These are phyloP conservation scores for Botryotinia globosa DNA, from an alignment of 2,329 filamentous ascomycete genomes.

Conservation along the genomic window DNA sequence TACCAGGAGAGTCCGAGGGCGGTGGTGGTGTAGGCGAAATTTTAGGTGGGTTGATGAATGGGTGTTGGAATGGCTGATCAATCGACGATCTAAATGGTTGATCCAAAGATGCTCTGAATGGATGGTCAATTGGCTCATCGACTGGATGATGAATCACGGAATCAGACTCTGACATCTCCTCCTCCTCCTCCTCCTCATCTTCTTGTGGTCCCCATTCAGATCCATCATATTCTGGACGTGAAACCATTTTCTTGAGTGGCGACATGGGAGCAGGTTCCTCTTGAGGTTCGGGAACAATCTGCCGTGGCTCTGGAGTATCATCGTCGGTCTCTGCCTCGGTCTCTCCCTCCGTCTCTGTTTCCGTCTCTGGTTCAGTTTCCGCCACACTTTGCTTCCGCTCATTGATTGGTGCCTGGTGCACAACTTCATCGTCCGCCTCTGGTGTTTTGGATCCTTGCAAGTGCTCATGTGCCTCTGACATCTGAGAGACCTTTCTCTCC, in stretches of 20 bases:
- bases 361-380: not conserved
- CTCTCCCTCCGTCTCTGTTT: not conserved
- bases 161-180: conserved; percentile 64
- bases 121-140: conserved; percentile 5
- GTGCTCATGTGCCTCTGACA: conserved; percentile 30
- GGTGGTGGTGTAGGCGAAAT: conserved; percentile 28
- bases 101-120: conserved; percentile 10
- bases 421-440: conserved; percentile 1
- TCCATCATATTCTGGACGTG: conserved; percentile 63
- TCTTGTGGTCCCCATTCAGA: conserved; percentile 57
- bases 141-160: conserved; percentile 76
- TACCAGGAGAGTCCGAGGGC: conserved; percentile 50
- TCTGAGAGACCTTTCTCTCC: conserved; percentile 25
- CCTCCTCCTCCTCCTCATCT: conserved; percentile 43
- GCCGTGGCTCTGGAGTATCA: conserved; percentile 1
- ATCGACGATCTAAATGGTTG: conserved; percentile 15
- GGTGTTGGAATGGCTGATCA: conserved; percentile 10
- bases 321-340: not conserved
- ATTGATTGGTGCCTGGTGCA: not conserved
- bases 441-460: conserved; percentile 14
- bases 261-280: conserved; percentile 30
- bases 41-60: conserved; percentile 44
- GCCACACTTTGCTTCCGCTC: not conserved
- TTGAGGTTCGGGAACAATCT: not conserved
- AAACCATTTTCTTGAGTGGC: conserved; percentile 40